Base-by-base conservation (phyloP, 371 early-diverging fungal genomes). In the Apophysomyces variabilis region DNA sequence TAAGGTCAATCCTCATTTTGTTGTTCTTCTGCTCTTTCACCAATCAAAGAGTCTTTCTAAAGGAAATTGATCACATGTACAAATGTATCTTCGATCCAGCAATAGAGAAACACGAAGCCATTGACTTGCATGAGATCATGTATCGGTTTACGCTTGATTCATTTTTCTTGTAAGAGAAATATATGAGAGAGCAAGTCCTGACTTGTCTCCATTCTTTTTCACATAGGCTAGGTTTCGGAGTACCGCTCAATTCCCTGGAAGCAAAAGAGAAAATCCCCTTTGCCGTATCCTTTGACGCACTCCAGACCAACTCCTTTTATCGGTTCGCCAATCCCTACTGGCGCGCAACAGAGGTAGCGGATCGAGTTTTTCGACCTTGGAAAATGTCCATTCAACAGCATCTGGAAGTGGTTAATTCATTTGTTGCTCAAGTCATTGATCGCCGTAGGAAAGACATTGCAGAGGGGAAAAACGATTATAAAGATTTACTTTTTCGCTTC, bases 101-200 rank as follows among this genome's bases (percentile, higher is more conserved):
- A 14, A 76, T 72, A 11, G 62, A 60, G 1, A 43, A 70, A 37
- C 67, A 80, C 58, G 50, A 64, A 13, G 67, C 73, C 0, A 65
- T 89, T 11, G 89, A 89, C 69, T 75, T 89, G 16, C 86, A 88
- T 14, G 87, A 82, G n/a, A 37, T 85, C 46, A 82, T 89, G 79
- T 78, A 85, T 54, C 79, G 79, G 39, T 78, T 87, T 64, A 87
- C 87, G 1, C 45, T 89, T 62, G 87, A 89, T 61, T 80, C 85
- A 14, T 88, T 89, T 67, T 85, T 83, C 21, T 18, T 66, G 71
- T 77, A 75, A 71, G 66, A 41, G 13, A 41, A 61, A 71, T 70
- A 43, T 66, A 26, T 59, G 1, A 13, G 58, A 65, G 57, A 64
- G 61, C 6, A 71, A 72, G 38, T 66, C 60, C 54, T 62, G 36